Base-by-base conservation (phyloP, 2,329 filamentous ascomycete species). In the Magnaporthiopsis rhizophila region DNA sequence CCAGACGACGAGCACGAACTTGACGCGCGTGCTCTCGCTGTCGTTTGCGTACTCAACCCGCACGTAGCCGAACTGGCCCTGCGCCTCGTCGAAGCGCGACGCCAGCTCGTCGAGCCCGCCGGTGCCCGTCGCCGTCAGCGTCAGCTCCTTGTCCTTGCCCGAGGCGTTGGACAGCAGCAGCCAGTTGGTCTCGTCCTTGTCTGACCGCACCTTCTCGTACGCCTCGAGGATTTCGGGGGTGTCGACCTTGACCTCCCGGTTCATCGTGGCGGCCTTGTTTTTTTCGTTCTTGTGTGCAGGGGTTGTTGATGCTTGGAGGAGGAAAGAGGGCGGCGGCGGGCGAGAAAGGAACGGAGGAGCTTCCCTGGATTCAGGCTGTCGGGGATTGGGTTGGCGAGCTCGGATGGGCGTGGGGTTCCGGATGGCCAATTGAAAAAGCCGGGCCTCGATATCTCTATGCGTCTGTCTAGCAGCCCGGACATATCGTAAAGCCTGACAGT, bases 31-130 rank as follows among this genome's bases (percentile, higher is more conserved):
- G 75, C 81, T 85, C 78, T 90, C 88, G 68, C 84, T 84, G 74
- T 90, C 87, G 77, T 89, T 90, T 72, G 86, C 86, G 74, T 90
- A 86, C 78, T 89, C 86, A 73, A 88, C 78, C 36, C 86, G 83
- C 69, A 79, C 83, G 76, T 89, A 89, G 64, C 80, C 86, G 77
- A 89, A 89, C 74, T 87, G 84, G 64, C 86, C 86, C 75, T 87
- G 80, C 50, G 72, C 71, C 71, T 86, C 80, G 72, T 86, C 85
- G 13, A 90, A 78, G 67, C 78, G 75, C 38, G 70, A 71, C n/a
- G 79, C 77, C 66, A 89, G 79, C 76, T 89, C 86, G 11, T 75
- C 65, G 15, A 89, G 77, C 15, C 86, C 86, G 62, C 87, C 87
- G 2, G 74, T 80, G 64, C 87, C 88, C 34, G 85, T 88, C 65